Percentiles rank a stretch among this genome's conserved stretches.
phyloP scores from a whole-genome alignment of 805 yeast genomes.

The Cyberlindnera japonica region DNA sequence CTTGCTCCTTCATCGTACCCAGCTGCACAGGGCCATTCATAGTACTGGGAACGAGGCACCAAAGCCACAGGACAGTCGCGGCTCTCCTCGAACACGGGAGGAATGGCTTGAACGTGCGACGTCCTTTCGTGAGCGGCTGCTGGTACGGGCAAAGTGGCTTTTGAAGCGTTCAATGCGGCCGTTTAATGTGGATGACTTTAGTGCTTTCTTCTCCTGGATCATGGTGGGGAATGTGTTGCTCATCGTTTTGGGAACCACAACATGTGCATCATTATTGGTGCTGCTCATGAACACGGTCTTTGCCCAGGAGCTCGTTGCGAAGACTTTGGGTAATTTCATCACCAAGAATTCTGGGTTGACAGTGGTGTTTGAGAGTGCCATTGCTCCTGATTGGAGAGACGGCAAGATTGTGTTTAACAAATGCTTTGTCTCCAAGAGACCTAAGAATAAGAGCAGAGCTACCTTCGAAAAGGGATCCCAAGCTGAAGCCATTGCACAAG shows the following conservation, averaged over 20 bases:
- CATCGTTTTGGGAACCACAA: conserved; percentile 84
- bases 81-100: conserved; percentile 31
- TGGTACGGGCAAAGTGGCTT: conserved; percentile 64
- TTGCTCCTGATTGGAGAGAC: conserved; percentile 90
- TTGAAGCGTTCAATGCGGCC: conserved; percentile 75
- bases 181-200: conserved; percentile 85
- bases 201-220: conserved; percentile 90
- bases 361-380: conserved; percentile 89
- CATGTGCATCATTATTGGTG: conserved; percentile 78
- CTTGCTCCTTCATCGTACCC: no score
- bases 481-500: conserved; percentile 60
- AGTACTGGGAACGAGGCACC: no score
- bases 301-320: conserved; percentile 75
- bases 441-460: conserved; percentile 45
- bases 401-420: conserved; percentile 81
- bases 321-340: conserved; percentile 73
- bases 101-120: conserved; percentile 42
- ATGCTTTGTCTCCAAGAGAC: conserved; percentile 83
- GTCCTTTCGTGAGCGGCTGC: conserved; percentile 37
- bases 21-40: no score
- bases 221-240: conserved; percentile 81
- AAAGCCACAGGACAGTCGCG: no score
- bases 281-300: conserved; percentile 59
- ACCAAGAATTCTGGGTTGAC: conserved; percentile 79
- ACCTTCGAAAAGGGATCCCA: conserved; percentile 68